Base-by-base conservation (phyloP, 768 basidiomycete species). In the Gelatoporia subvermispora region DNA sequence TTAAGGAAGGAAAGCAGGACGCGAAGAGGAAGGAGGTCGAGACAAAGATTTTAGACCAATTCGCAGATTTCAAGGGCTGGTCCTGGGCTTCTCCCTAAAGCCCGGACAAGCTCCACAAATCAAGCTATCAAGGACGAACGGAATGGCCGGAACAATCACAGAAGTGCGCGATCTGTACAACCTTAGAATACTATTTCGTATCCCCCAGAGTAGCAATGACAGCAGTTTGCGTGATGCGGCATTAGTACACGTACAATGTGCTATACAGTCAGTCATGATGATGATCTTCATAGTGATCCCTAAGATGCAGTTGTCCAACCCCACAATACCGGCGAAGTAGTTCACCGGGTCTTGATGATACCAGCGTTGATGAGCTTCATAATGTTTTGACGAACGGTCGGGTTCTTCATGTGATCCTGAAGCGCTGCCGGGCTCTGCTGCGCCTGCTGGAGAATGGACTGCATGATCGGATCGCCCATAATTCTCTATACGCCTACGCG, bases 331-430 rank as follows among this genome's bases (percentile, higher is more conserved):
- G 11, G n/a, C n/a, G n/a, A n/a, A n/a, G n/a, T n/a, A 31, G 37
- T 52, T 81, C 70, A 88, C 59, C 88, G 75, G 24, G 93, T 93
- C 70, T 78, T 82, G 72, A 97, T 94, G 62, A 97, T 89, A 49
- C 94, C 95, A 23, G 93, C 93, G 49, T 90, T 88, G 60, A 95
- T 74, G 41, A 97, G 75, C 70, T 94, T 94, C 72, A 82, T 77
- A 54, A 96, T 89, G 75, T 94, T 95, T 48, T 74, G 66, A 36
- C 79, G 78, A 25, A 94, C 83, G 28, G 74, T 66, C 8, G 91
- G 85, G 61, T 94, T 96, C 80, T 93, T 92, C 86, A 98, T 87
- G 70, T 99, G 95, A 58, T 96, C 92, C 65, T 90, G 87, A 50
- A 99, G 72, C 20, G 94, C 90, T 39, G 78, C 73, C 5, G 96